Evolutionary conservation across 2,329 filamentous ascomycete species (phyloP).

Genomic region (Microdochium paspali): DNA sequence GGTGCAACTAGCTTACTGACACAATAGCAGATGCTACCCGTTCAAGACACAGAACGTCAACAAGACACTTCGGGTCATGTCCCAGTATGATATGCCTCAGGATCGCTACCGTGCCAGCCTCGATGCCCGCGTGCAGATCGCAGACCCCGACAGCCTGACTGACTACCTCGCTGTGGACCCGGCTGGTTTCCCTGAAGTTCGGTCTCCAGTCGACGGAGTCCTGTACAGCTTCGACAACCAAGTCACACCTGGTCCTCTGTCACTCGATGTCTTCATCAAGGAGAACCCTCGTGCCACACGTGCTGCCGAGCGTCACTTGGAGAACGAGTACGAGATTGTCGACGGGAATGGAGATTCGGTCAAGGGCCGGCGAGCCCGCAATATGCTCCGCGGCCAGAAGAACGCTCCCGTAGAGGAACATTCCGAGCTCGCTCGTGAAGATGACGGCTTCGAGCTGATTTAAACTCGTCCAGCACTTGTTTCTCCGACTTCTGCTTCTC

Average conservation of each 20-base stretch:
- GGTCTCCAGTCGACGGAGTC: conserved; percentile 19
- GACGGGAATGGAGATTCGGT: conserved; percentile 33
- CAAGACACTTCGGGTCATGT: conserved; percentile 17
- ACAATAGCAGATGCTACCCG: conserved; percentile 5
- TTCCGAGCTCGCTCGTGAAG: conserved; percentile 19
- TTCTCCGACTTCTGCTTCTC: not conserved
- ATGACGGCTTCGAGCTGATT: conserved; percentile 32
- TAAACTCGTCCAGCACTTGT: conserved; percentile 6
- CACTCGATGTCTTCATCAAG: conserved; percentile 28
- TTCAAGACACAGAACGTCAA: conserved; percentile 23
- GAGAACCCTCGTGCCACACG: conserved; percentile 24
- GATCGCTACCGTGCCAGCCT: conserved; percentile 22
- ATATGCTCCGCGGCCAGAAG: conserved; percentile 24
- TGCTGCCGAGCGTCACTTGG: conserved; percentile 27
- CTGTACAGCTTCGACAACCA: conserved; percentile 33
- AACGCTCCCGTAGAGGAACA: conserved; percentile 12
- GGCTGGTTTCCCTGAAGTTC: conserved; percentile 9
- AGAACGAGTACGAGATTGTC: conserved; percentile 38
- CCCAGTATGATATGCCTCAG: conserved; percentile 12
- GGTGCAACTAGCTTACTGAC: not conserved
- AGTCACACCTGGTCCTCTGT: conserved; percentile 27
- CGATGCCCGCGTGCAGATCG: conserved; percentile 23
- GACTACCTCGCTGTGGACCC: conserved; percentile 13
- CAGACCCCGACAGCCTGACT: conserved; percentile 22
- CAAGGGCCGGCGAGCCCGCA: conserved; percentile 32